These are phyloP conservation scores for Collybiopsis confluens DNA, from an alignment of 768 basidiomycete species.

Conservation along the genomic window DNA sequence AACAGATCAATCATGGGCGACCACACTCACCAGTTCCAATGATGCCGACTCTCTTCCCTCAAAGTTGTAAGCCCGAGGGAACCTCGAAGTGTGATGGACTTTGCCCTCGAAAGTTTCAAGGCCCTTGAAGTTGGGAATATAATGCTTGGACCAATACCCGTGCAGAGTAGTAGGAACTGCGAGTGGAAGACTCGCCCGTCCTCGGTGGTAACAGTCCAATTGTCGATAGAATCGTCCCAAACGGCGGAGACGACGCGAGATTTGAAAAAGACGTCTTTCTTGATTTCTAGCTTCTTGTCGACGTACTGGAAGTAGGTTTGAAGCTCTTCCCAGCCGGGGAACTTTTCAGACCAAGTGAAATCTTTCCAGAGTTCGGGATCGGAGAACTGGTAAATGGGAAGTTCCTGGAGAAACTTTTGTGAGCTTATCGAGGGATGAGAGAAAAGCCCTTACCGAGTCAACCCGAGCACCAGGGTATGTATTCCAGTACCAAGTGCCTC, in stretches of 20 bases:
- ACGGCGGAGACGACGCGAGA: slow-evolving; percentile 1
- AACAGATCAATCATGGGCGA: neutral
- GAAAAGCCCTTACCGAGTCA: neutral
- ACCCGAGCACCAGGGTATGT: slow-evolving; percentile 2
- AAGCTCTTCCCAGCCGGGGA: slow-evolving; percentile 6
- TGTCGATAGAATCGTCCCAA: neutral
- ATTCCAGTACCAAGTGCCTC: slow-evolving; percentile 4
- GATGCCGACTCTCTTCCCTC: slow-evolving; percentile 6
- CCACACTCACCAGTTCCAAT: slow-evolving; percentile 6
- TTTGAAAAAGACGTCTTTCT: slow-evolving; percentile 2
- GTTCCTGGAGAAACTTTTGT: neutral
- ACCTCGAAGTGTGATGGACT: slow-evolving; percentile 3
- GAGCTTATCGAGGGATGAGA: neutral
- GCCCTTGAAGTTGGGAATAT: slow-evolving; percentile 4
- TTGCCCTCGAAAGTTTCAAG: slow-evolving; percentile 4
- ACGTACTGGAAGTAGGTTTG: slow-evolving; percentile 3
- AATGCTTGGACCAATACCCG: slow-evolving; percentile 1
- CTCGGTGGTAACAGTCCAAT: slow-evolving; percentile 4
- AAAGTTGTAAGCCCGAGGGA: slow-evolving; percentile 2
- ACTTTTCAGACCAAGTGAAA: neutral
- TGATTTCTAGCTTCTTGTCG: slow-evolving; percentile 5
- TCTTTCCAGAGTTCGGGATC: neutral
- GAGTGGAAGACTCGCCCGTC: neutral
- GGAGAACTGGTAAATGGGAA: slow-evolving; percentile 10
- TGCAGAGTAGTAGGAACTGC: slow-evolving; percentile 3